Conservation (phyloP, 306 rosid genomes). For the Alnus rubra region DNA sequence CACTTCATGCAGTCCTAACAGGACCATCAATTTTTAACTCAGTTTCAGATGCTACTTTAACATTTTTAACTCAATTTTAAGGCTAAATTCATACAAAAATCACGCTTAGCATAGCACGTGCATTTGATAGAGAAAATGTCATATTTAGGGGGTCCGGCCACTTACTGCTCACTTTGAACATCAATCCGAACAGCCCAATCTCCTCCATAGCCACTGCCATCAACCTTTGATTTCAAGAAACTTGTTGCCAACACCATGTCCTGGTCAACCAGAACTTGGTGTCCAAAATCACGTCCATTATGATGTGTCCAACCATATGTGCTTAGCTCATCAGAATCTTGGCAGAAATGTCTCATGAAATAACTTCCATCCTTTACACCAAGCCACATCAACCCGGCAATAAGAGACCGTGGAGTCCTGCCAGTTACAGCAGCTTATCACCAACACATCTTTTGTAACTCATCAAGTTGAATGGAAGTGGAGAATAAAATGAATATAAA, state of each 20-base stretch:
- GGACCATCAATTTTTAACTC: constrained; percentile 4
- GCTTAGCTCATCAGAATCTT: constrained; percentile 73
- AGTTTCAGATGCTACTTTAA: constrained; percentile 15
- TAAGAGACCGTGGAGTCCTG: constrained; percentile 88
- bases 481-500: background rate
- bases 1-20: constrained; percentile 13
- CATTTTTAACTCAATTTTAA: background rate
- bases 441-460: constrained; percentile 5
- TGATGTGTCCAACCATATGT: constrained; percentile 60
- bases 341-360: constrained; percentile 59
- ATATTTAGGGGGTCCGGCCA: constrained; percentile 21
- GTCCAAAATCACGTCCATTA: constrained; percentile 69
- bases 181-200: constrained; percentile 86
- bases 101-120: background rate
- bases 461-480: background rate
- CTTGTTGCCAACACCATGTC: constrained; percentile 65
- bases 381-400: constrained; percentile 96
- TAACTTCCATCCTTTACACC: constrained; percentile 69
- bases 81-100: background rate
- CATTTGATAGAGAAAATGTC: constrained; percentile 15
- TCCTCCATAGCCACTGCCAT: constrained; percentile 92
- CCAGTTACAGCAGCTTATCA: constrained; percentile 17
- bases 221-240: constrained; percentile 76
- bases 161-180: constrained; percentile 57
- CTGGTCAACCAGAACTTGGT: constrained; percentile 74